phyloP scores from a whole-genome alignment of 148 eudicot species.

The Arbutus unedo region DNA sequence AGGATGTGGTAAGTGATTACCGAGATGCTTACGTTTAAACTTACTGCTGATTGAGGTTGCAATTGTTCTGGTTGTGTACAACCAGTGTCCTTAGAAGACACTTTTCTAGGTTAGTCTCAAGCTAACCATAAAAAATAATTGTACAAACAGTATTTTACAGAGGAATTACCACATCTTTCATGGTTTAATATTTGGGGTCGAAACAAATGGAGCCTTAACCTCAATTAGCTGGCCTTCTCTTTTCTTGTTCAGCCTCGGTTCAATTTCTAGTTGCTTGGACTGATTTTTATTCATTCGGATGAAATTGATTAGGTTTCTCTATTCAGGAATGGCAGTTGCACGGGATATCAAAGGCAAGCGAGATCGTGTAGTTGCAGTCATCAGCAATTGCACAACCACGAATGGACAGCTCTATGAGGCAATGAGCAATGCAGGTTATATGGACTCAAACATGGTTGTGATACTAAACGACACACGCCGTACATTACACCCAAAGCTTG shows the following conservation, averaged over 20 bases:
- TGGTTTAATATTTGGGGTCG: neutral
- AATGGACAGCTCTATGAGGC: constrained; percentile 90
- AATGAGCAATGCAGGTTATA: constrained; percentile 88
- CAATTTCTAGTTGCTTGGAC: neutral
- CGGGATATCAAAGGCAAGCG: constrained; percentile 79
- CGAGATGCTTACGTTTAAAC: no score
- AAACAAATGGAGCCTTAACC: neutral
- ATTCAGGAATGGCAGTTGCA: constrained; percentile 83
- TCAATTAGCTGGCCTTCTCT: neutral
- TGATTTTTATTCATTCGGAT: neutral
- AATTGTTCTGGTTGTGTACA: neutral
- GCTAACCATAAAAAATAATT: neutral
- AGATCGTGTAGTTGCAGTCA: constrained; percentile 78
- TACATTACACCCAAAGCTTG: constrained; percentile 63
- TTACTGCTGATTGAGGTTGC: no score
- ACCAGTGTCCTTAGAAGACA: neutral
- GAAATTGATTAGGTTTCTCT: constrained; percentile 3
- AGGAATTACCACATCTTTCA: no score
- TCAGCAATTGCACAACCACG: constrained; percentile 75
- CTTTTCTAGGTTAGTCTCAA: neutral
- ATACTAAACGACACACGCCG: constrained; percentile 81
- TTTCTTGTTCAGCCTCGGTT: neutral
- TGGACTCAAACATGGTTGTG: constrained; percentile 88
- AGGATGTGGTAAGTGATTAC: neutral
- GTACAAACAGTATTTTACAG: neutral